Conservation (phyloP, 2,329 filamentous ascomycete species). For the Aspergillus quadrilineatus region DNA sequence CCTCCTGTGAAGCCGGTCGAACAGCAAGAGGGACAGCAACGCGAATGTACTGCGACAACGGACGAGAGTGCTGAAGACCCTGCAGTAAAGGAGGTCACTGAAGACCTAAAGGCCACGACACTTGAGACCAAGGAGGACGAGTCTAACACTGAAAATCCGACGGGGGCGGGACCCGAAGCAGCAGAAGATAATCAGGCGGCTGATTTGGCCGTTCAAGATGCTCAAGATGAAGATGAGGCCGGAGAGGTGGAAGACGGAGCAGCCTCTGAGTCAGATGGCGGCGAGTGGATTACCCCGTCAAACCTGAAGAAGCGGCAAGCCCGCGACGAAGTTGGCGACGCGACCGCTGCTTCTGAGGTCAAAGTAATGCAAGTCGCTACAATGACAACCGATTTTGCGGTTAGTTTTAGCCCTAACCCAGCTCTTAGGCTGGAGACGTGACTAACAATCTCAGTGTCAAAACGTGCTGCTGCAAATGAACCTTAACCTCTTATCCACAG, state of each 20-base stretch:
- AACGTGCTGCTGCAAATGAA: constrained; percentile 95
- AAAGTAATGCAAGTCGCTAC: constrained; percentile 81
- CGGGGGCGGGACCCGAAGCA: constrained; percentile 25
- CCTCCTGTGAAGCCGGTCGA: constrained; percentile 52
- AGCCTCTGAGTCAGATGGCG: constrained; percentile 51
- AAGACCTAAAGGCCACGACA: constrained; percentile 27
- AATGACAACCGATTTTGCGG: constrained; percentile 92
- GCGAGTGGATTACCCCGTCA: constrained; percentile 90
- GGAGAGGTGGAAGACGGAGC: constrained; percentile 29
- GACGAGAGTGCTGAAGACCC: constrained; percentile 21
- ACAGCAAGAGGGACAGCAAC: constrained; percentile 36
- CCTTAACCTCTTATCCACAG: constrained; percentile 78
- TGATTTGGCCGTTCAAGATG: neutral
- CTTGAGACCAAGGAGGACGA: constrained; percentile 30
- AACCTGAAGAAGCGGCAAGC: constrained; percentile 85
- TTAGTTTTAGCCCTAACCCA: constrained; percentile 48
- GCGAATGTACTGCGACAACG: constrained; percentile 29
- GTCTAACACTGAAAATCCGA: constrained; percentile 18
- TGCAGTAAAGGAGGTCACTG: constrained; percentile 31
- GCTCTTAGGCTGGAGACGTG: neutral
- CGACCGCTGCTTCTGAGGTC: constrained; percentile 53
- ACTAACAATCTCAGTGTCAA: constrained; percentile 52
- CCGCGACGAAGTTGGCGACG: constrained; percentile 57
- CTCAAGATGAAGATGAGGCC: constrained; percentile 27
- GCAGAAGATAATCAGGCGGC: constrained; percentile 15